Conservation (phyloP, 2,329 filamentous ascomycete genomes). For the Cercospora nicotianae region DNA sequence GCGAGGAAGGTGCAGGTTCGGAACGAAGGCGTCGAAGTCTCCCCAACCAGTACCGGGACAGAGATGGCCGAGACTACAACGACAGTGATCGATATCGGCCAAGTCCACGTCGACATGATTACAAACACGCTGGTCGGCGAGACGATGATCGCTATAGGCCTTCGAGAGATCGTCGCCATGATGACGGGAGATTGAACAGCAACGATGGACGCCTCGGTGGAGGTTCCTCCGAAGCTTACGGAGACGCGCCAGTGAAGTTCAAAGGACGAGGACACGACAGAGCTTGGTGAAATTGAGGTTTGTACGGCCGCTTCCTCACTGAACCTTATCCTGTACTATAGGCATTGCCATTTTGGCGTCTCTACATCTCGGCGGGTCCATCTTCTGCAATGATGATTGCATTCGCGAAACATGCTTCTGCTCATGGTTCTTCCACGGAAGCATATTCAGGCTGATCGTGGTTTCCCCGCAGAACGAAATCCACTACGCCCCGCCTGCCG, state of each 20-base stretch:
- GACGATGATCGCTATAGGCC: conserved; percentile 33
- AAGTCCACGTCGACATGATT: conserved; percentile 33
- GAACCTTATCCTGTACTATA: not conserved
- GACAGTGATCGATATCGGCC: conserved; percentile 34
- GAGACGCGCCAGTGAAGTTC: conserved; percentile 41
- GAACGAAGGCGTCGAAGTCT: conserved; percentile 40
- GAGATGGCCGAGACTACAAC: conserved; percentile 17
- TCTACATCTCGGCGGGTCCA: not conserved
- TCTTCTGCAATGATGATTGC: not conserved
- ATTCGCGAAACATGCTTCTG: not conserved
- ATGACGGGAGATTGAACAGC: conserved; percentile 42
- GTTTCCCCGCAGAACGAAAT: not conserved
- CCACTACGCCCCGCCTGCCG: not conserved
- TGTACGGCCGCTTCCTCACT: not conserved
- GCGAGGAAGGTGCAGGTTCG: conserved; percentile 24
- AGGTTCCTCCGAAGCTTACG: conserved; percentile 27
- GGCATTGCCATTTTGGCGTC: not conserved
- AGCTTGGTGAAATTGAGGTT: conserved; percentile 18
- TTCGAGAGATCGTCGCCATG: conserved; percentile 23
- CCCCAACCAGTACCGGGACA: conserved; percentile 39
- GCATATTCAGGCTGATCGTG: conserved; percentile 4
- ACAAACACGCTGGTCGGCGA: conserved; percentile 22
- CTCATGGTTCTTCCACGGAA: not conserved
- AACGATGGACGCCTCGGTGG: conserved; percentile 26
- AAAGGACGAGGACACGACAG: conserved; percentile 41